These are phyloP conservation scores for Adansonia madagascariensis DNA, from an alignment of 441 rosid genomes.

Conservation along the genomic window DNA sequence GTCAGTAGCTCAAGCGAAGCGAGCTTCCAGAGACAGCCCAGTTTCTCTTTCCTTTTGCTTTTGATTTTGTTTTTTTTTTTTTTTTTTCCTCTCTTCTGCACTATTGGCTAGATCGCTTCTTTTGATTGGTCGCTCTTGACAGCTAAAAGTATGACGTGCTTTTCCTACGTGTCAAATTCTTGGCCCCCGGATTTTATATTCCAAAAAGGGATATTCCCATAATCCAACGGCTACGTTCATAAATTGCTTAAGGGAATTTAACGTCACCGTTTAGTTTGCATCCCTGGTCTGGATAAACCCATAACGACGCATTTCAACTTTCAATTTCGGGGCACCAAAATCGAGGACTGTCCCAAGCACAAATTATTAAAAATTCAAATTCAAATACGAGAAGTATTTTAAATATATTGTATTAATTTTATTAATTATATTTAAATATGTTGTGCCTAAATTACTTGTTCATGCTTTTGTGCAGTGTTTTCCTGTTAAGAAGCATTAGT, in stretches of 20 bases:
- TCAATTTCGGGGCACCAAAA: no score
- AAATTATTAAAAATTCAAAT: no score
- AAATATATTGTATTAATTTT: no score
- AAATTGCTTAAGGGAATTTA: background rate
- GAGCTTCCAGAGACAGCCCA: background rate
- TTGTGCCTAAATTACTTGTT: no score
- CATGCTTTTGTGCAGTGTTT: no score
- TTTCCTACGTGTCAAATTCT: constrained; percentile 7
- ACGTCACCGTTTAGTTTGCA: background rate
- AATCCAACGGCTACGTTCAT: background rate
- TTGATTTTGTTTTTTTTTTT: no score
- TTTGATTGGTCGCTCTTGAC: constrained; percentile 31
- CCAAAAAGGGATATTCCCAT: background rate
- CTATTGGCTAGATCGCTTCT: constrained; percentile 27
- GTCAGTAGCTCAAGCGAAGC: background rate
- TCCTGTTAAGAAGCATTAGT: no score
- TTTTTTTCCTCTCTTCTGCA: background rate
- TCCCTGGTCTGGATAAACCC: no score
- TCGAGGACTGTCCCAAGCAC: no score
- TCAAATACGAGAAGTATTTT: no score
- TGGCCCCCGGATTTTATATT: background rate
- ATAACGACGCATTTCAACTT: background rate
- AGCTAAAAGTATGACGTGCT: constrained; percentile 21
- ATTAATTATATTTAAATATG: no score
- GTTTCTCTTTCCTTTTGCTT: background rate